Evolutionary conservation across 768 basidiomycete genomes (phyloP).

Genomic region (Suillus placidus): DNA sequence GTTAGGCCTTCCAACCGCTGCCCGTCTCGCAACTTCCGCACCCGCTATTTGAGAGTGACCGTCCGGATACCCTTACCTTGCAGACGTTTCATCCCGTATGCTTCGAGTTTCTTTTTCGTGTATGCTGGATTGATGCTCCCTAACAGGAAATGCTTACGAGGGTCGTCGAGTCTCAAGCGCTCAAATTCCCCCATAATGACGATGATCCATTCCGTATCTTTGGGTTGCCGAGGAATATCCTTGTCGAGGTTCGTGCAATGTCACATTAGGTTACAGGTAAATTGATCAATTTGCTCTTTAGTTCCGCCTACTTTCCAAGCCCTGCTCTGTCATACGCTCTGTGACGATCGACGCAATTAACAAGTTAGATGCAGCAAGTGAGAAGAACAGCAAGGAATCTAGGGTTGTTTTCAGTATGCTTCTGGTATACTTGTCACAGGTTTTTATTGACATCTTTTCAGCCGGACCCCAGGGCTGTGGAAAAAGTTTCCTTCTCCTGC

Average conservation of each 20-base stretch:
- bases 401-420: conserved; percentile 69
- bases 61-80: conserved; percentile 36
- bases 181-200: conserved; percentile 46
- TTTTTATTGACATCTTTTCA: conserved; percentile 31
- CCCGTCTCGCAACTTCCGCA: conserved; percentile 41
- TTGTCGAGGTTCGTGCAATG: conserved; percentile 62
- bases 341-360: conserved; percentile 61
- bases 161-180: conserved; percentile 46
- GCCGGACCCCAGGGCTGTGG: conserved; percentile 78
- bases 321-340: conserved; percentile 72
- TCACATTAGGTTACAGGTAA: neutral
- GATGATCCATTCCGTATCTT: conserved; percentile 61
- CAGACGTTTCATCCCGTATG: conserved; percentile 49
- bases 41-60: conserved; percentile 44
- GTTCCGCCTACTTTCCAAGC: conserved; percentile 71
- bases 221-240: conserved; percentile 70
- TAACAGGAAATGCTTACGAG: conserved; percentile 38
- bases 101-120: conserved; percentile 1
- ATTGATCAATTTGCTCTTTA: conserved; percentile 28
- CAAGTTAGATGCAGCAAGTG: conserved; percentile 53
- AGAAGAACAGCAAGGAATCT: conserved; percentile 50
- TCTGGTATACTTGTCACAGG: neutral
- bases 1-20: conserved; percentile 49
- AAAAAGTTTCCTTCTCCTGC: conserved; percentile 78
- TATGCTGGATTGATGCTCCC: conserved; percentile 8